Evolutionary conservation across 345 rosid genomes (phyloP).

Genomic region (Linum lewisii): DNA sequence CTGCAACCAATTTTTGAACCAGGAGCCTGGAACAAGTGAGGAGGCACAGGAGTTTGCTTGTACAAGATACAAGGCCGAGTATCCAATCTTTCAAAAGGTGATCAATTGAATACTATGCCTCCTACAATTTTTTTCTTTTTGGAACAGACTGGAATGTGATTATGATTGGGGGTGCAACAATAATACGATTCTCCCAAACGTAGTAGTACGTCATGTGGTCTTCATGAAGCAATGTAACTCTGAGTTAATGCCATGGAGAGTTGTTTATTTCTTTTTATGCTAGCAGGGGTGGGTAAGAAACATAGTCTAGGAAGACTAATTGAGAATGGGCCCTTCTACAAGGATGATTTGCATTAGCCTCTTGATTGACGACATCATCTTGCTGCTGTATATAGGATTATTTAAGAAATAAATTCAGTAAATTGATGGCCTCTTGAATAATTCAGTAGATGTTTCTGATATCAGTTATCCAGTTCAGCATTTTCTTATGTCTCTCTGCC

Average conservation of each 20-base stretch:
- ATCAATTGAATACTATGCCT: background rate
- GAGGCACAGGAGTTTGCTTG: conserved; percentile 70
- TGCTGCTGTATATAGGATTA: background rate
- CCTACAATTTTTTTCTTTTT: background rate
- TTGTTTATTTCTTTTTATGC: too few species aligned
- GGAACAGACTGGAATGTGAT: background rate
- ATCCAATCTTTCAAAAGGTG: conserved; percentile 85
- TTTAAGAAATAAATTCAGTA: background rate
- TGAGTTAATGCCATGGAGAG: too few species aligned
- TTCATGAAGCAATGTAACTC: too few species aligned
- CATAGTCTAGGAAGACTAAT: background rate
- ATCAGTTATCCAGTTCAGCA: background rate
- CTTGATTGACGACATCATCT: background rate
- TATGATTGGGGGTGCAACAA: background rate
- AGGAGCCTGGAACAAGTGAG: conserved; percentile 72
- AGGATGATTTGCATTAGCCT: background rate
- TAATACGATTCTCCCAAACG: too few species aligned
- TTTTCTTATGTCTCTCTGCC: background rate
- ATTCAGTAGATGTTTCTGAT: background rate
- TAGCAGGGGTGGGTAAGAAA: too few species aligned
- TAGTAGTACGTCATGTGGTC: too few species aligned
- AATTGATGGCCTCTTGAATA: background rate
- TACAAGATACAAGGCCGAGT: conserved; percentile 76
- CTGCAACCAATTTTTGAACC: conserved; percentile 78
- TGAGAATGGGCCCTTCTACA: background rate